Conservation (phyloP, 164 flowering plant genomes). For the Chimonanthus praecox region DNA sequence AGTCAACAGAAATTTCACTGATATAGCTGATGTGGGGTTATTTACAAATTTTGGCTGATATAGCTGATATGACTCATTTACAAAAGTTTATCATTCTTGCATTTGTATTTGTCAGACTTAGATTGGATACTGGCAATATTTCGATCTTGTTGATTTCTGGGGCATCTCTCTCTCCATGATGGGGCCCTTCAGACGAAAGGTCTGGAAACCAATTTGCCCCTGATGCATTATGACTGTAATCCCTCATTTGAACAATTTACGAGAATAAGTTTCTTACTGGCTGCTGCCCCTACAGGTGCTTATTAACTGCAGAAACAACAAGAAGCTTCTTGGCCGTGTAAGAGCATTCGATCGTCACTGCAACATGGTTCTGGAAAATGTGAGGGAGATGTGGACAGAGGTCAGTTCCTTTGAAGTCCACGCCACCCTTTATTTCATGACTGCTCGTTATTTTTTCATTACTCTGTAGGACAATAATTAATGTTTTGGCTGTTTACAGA, state of each 20-base stretch:
- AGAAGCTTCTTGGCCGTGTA: conserved; percentile 81
- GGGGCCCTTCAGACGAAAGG: background rate
- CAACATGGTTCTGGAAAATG: conserved; percentile 94
- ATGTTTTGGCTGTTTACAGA: conserved; percentile 24
- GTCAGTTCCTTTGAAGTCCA: conserved; percentile 23
- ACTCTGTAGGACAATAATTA: background rate
- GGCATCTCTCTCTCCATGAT: no score
- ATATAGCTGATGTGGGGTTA: no score
- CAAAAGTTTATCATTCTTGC: no score
- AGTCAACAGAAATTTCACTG: no score
- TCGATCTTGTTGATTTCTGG: background rate
- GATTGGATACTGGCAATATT: no score
- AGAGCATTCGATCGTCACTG: conserved; percentile 91
- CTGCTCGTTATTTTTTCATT: background rate
- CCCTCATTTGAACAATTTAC: background rate
- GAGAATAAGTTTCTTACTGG: background rate
- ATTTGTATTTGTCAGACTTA: no score
- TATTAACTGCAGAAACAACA: conserved; percentile 83
- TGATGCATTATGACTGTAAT: background rate
- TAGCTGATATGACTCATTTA: no score
- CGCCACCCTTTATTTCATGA: background rate
- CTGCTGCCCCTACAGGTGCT: conserved; percentile 43
- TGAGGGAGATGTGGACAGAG: conserved; percentile 97
- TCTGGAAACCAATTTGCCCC: background rate
- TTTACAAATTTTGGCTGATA: no score